phyloP scores from a whole-genome alignment of 495 filamentous ascomycete genomes.

The Penicillium pulvis region DNA sequence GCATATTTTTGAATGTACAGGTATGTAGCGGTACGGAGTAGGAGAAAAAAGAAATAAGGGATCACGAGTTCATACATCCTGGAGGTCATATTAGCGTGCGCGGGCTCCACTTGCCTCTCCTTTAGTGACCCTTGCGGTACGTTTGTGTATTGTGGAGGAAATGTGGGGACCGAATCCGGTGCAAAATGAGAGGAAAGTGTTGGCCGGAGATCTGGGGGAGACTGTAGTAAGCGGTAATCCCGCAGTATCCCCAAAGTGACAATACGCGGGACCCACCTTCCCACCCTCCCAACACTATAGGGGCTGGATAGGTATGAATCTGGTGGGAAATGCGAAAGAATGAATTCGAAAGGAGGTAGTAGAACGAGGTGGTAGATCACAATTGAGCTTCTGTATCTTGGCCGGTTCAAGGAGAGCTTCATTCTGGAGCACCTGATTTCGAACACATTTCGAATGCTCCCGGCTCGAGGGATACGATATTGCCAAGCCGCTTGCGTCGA shows the following conservation, averaged over 20 bases:
- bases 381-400: neutral
- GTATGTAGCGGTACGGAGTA: neutral
- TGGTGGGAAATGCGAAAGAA: neutral
- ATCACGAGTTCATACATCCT: slow-evolving; percentile 1
- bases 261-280: neutral
- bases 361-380: neutral
- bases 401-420: neutral
- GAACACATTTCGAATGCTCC: neutral
- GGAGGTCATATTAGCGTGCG: slow-evolving; percentile 1
- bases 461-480: neutral
- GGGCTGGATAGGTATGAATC: neutral
- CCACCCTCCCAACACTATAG: neutral
- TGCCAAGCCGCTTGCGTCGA: neutral
- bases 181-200: neutral
- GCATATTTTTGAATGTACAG: neutral
- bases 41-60: neutral
- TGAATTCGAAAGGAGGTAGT: neutral
- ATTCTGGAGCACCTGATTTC: neutral
- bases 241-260: neutral
- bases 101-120: neutral
- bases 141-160: neutral
- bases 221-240: neutral
- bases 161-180: neutral
- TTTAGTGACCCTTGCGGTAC: neutral
- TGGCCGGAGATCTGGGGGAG: neutral